Conservation (phyloP, 73 alveolate genomes). For the Paramecium tetraurelia region DNA sequence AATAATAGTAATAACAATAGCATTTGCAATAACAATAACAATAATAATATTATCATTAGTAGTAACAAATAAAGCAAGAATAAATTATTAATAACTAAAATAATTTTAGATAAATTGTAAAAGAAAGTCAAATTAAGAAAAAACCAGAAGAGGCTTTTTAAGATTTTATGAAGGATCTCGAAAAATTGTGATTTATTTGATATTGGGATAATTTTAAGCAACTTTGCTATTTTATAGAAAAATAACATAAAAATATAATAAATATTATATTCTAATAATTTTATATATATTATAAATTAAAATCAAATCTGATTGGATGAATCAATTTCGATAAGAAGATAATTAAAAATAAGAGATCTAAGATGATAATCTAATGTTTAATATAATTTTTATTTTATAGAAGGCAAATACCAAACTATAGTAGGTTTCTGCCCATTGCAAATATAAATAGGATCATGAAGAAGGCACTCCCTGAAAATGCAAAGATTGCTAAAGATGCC, state of each 20-base stretch:
- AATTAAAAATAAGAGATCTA: conserved; percentile 31
- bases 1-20: not conserved
- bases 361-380: conserved; percentile 18
- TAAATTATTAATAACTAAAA: not conserved
- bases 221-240: not conserved
- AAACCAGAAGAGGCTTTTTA: conserved; percentile 4
- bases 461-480: conserved; percentile 93
- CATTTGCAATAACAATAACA: not conserved
- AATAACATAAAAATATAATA: not conserved
- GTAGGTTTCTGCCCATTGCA: conserved; percentile 94
- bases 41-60: not conserved
- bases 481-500: conserved; percentile 96
- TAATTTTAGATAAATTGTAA: not conserved
- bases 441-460: conserved; percentile 96
- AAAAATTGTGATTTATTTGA: not conserved
- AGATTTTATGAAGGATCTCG: not conserved
- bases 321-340: conserved; percentile 9
- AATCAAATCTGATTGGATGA: not conserved
- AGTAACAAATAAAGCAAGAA: not conserved
- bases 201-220: not conserved
- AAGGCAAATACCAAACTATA: conserved; percentile 53
- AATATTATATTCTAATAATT: not conserved
- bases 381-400: not conserved
- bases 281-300: not conserved
- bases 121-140: not conserved